Percentiles rank a stretch among this genome's conserved stretches.
phyloP scores from a whole-genome alignment of 495 filamentous ascomycete species.

The Penicilliopsis zonata region DNA sequence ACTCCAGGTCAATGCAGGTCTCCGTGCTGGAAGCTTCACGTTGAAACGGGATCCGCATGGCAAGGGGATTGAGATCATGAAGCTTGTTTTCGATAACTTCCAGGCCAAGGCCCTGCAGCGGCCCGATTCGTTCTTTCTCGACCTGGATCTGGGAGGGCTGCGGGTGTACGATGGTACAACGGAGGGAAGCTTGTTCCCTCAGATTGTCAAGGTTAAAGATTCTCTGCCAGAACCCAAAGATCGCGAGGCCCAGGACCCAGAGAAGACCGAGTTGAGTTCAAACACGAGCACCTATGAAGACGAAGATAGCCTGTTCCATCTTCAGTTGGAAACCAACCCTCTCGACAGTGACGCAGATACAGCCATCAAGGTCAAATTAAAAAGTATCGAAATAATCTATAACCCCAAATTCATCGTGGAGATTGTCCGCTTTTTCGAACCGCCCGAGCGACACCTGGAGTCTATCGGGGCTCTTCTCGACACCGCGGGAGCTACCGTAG shows the following conservation, averaged over 20 bases:
- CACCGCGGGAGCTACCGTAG: slow-evolving; percentile 86
- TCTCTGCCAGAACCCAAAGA: slow-evolving; percentile 42
- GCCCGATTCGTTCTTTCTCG: slow-evolving; percentile 77
- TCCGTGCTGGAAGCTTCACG: slow-evolving; percentile 89
- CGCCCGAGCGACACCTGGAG: slow-evolving; percentile 95
- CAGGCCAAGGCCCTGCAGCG: slow-evolving; percentile 76
- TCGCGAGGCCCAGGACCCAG: slow-evolving; percentile 29
- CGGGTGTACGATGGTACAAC: slow-evolving; percentile 95
- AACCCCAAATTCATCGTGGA: slow-evolving; percentile 88
- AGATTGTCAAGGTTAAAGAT: slow-evolving; percentile 92
- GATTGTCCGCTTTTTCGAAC: slow-evolving; percentile 86
- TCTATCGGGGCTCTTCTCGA: slow-evolving; percentile 91
- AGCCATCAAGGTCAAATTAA: slow-evolving; percentile 79
- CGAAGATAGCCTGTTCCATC: slow-evolving; percentile 75
- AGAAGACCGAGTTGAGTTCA: slow-evolving; percentile 51
- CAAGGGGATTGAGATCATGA: slow-evolving; percentile 64
- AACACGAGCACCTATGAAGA: slow-evolving; percentile 39
- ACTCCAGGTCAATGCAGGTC: slow-evolving; percentile 77
- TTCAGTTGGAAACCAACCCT: slow-evolving; percentile 89
- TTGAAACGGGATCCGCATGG: slow-evolving; percentile 79
- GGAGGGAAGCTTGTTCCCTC: slow-evolving; percentile 73
- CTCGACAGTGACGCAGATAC: slow-evolving; percentile 86
- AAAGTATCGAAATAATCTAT: slow-evolving; percentile 92
- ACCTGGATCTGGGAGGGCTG: slow-evolving; percentile 83
- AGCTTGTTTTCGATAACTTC: slow-evolving; percentile 88